Evolutionary conservation across 2,329 filamentous ascomycete species (phyloP).

Genomic region (Onygena corvina): DNA sequence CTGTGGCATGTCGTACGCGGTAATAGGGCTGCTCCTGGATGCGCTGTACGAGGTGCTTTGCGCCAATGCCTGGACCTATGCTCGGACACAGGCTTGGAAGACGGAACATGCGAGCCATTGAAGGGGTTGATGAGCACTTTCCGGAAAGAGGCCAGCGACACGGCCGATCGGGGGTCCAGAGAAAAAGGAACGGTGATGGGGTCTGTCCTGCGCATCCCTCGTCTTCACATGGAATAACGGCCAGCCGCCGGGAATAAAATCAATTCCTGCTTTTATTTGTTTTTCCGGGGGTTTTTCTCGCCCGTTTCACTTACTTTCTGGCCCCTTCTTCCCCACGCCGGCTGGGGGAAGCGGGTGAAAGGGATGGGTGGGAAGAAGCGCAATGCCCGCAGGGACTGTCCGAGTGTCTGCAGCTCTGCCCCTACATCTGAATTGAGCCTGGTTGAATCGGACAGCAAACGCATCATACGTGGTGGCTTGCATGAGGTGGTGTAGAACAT

Average conservation of each 20-base stretch:
- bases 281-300: background rate
- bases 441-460: background rate
- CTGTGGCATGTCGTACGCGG: background rate
- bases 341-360: background rate
- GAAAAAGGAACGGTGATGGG: no score
- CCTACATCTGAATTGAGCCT: background rate
- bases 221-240: conserved; percentile 3
- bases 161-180: background rate
- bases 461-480: background rate
- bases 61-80: background rate
- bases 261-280: background rate
- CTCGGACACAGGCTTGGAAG: background rate
- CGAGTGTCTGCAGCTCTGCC: background rate
- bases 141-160: background rate
- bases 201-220: background rate
- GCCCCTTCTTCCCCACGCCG: background rate
- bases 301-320: background rate
- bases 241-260: conserved; percentile 4
- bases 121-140: background rate
- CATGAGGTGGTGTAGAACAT: background rate
- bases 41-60: background rate
- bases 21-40: conserved; percentile 2
- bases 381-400: background rate
- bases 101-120: background rate
- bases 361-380: no score